Evolutionary conservation across 2,329 filamentous ascomycete genomes (phyloP).

Genomic region (Penicillium sp.): DNA sequence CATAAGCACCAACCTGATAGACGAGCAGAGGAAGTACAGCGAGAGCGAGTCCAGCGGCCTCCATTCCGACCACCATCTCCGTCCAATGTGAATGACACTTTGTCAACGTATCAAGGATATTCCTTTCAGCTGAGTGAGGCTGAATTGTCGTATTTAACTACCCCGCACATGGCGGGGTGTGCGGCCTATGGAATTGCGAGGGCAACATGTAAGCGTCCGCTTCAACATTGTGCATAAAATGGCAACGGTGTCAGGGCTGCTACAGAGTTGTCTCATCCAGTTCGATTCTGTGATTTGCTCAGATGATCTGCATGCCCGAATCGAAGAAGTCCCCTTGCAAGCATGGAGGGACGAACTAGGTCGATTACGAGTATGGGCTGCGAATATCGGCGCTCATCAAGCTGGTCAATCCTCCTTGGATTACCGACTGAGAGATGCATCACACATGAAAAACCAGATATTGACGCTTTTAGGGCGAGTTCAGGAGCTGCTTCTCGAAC

Average conservation of each 20-base stretch:
- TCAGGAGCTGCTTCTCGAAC: slow-evolving; percentile 9
- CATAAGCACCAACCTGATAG: slow-evolving; percentile 34
- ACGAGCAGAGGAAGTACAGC: slow-evolving; percentile 42
- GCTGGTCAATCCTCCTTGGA: slow-evolving; percentile 30
- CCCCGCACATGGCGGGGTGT: background rate
- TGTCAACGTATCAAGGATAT: background rate
- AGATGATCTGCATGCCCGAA: background rate
- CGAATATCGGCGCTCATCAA: slow-evolving; percentile 34
- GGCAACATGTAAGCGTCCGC: background rate
- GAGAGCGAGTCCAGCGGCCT: slow-evolving; percentile 31
- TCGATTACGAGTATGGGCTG: slow-evolving; percentile 29
- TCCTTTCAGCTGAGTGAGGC: too few species aligned
- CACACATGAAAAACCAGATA: slow-evolving; percentile 17
- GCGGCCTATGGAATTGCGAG: background rate
- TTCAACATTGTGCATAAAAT: background rate
- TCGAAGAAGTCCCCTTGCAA: background rate
- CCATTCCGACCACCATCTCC: slow-evolving; percentile 22
- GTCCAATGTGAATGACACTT: too few species aligned
- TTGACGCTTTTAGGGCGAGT: background rate
- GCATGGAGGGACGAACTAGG: slow-evolving; percentile 23
- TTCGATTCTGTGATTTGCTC: background rate
- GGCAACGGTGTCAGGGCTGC: background rate
- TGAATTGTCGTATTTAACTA: background rate
- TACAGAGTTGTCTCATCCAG: background rate
- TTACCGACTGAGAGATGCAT: slow-evolving; percentile 31